Percentiles rank a stretch among this genome's conserved stretches.
Evolutionary conservation across 768 basidiomycete species (phyloP).

Genomic region (Pleurotus tuoliensis): DNA sequence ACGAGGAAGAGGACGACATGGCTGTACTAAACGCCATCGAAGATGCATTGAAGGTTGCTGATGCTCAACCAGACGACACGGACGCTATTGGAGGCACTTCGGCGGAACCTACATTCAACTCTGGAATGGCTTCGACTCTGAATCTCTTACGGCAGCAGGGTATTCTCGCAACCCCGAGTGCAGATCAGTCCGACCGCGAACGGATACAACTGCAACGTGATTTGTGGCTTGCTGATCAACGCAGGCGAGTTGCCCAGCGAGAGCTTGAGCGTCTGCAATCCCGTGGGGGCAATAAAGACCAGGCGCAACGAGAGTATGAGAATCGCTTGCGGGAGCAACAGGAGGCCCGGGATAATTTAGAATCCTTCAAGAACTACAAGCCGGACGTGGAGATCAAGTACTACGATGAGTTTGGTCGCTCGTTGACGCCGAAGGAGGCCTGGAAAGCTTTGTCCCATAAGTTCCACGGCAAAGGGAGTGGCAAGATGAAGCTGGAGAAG

Average conservation of each 20-base stretch:
- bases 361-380: conserved; percentile 90
- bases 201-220: conserved; percentile 80
- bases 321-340: conserved; percentile 89
- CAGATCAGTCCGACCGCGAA: conserved; percentile 75
- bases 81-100: conserved; percentile 58
- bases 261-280: conserved; percentile 76
- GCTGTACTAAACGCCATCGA: conserved; percentile 79
- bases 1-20: conserved; percentile 70
- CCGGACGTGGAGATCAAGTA: conserved; percentile 96
- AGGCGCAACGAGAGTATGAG: conserved; percentile 92
- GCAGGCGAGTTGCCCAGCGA: conserved; percentile 68
- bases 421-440: conserved; percentile 89
- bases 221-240: conserved; percentile 85
- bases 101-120: conserved; percentile 71
- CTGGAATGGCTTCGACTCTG: conserved; percentile 87
- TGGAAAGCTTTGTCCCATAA: conserved; percentile 98
- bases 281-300: conserved; percentile 83
- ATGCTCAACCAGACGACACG: conserved; percentile 45
- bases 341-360: conserved; percentile 77
- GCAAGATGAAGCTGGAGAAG: conserved; percentile 97
- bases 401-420: conserved; percentile 91
- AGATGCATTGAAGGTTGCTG: conserved; percentile 58
- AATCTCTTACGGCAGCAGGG: conserved; percentile 90
- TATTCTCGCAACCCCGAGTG: conserved; percentile 60
- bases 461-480: conserved; percentile 97